Evolutionary conservation across 805 yeast species (phyloP), one percentile per base, ranked within the genome.

Genomic region (Komagataella kurtzmanii): DNA sequence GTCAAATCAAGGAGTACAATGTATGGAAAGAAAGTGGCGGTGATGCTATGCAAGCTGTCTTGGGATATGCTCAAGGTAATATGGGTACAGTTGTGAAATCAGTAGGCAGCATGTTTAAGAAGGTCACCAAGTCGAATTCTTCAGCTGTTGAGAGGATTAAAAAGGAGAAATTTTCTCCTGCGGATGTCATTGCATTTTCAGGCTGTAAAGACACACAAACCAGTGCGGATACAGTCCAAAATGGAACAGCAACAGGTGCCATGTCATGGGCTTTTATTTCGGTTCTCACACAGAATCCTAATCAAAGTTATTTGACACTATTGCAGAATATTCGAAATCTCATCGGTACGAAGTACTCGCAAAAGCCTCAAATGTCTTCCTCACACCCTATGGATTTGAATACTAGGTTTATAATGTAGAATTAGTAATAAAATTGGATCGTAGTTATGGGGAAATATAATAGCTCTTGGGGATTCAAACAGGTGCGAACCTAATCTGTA

Each of bases 171-270:
- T 74, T 79, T 49, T 74, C 85, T 0, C 76, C 87, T 0, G 86
- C 88, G 6, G 90, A 84, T 64, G 84, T 80, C 18, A 75, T 84
- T n/a, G 74, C 77, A 59, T 66, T 84, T 51, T 77, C 85, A 10
- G 91, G 90, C 1, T 85, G 90, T 55, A 83, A 83, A 62, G 91
- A 84, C 64, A 71, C 74, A 51, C 90, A 84, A 66, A 84, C 90
- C 7, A 59, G 65, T 49, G 89, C 90, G 8, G 90, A 85, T 63
- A 80, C 89, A 1, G 66, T 68, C 14, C 83, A 80, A 58, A 78
- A 75, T 50, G 87, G 88, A 17, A 66, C 66, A 23, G 75, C 79
- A 24, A 82, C 88, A 0, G 91, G 91, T 48, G 90, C 90, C 8
- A 82, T 84, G 88, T 79, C 87, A 3, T 82, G 77, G 65, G 80